Base-by-base conservation (phyloP, 2,329 filamentous ascomycete species). In the Alternaria tenuissima region DNA sequence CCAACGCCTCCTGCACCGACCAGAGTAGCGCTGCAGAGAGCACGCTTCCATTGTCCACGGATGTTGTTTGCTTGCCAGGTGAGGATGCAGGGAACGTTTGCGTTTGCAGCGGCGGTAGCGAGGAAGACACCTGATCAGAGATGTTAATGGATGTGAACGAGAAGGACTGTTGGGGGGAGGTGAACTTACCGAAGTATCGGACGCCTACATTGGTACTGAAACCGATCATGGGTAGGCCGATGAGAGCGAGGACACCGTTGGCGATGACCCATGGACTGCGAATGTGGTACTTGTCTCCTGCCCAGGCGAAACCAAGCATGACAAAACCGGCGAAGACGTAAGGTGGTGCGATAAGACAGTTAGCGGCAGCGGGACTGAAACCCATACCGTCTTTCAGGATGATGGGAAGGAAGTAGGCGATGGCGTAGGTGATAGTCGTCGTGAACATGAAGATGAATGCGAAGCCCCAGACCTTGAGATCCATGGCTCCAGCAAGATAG, bases 21-120 rank as follows among this genome's bases (percentile, higher is more conserved):
- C 2, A 94, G 85, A 0, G 88, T 90, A 3, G 92, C 91, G 63
- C 87, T 91, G 76, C 87, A 89, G 62, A 95, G 88, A 1, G 92
- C 92, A 41, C 93, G 87, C 81, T 94, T 96, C 91, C 92, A 95
- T 79, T 95, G 92, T 0, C 92, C 92, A 52, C 91, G 88, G 73
- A 96, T 90, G 78, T 96, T 96, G 80, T 94, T 95, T 38, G 91
- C 91, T 80, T 94, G 92, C 81, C 92, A 95, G 0, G 91, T 86
- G 80, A 96, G 87, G 47, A 87, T 82, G 3, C 87, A 83, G 0
- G 93, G 92, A 4, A 94, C 83, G 73, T 94, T 95, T 65, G 88
- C 86, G 76, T 93, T 93, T 65, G 89, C 88, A 5, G 90, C 91
- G 0, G 90, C 90, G 0, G 90, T 89, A 12, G 88, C 85, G 49